Evolutionary conservation across 805 yeast species (phyloP), one percentile per base, ranked within the genome.

Genomic region (Metschnikowia aberdeeniae): DNA sequence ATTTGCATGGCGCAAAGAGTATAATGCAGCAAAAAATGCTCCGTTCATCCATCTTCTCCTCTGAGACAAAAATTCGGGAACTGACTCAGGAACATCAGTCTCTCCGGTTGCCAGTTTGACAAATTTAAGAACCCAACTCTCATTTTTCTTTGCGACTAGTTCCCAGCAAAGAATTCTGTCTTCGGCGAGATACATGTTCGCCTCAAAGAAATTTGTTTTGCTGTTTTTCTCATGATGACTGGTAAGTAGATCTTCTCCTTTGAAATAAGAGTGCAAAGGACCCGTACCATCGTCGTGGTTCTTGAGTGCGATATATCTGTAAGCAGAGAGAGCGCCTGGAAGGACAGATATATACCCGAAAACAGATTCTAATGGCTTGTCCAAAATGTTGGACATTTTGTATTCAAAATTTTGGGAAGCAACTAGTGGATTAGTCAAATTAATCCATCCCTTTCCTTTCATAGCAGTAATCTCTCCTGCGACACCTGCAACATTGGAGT

Each of bases 401-500:
- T 92, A 92, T 65, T 92, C 98, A 58, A 92, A 92, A 62, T 92
- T 92, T 63, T 92, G 98, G 1, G 97, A 88, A 0, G 97, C 97
- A 38, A 92, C 97, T 35, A 92, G 70, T 9, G 98, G 98, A 63
- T 92, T 92, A 19, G 87, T 63, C 50, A 93, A 70, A 52, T 90
- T 88, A 20, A 69, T 58, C 78, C 97, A 89, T 26, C 82, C 85
- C 56, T 82, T 86, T 36, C 99, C 99, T 57, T 89, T 89, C 87
- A 92, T 84, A 0, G 98, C 89, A 51, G 86, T 86, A 60, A 93
- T 90, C 64, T 93, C 98, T 51, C 99, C 99, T 11, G 98, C 97
- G 1, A 96, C 99, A 51, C 99, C 99, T 0, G 97, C 99, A 43
- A 93, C 96, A 57, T 92, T 90, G 1, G 97, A 89, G 61, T 93